These are phyloP conservation scores for Trichoderma asperellum DNA, from an alignment of 2,329 filamentous ascomycete species.

Conservation along the genomic window DNA sequence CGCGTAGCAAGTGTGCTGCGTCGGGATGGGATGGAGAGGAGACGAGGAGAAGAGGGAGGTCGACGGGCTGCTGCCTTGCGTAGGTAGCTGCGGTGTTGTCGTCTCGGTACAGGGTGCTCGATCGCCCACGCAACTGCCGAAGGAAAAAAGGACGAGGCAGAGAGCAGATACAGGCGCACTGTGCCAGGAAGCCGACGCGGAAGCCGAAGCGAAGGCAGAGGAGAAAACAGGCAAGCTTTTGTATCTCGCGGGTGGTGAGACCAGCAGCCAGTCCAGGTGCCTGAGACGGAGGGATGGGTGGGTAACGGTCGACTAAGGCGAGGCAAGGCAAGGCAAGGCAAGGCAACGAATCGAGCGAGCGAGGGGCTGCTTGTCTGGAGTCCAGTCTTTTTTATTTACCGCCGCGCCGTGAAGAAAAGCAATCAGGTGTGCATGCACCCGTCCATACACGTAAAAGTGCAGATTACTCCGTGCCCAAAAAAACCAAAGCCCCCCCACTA, in stretches of 20 bases:
- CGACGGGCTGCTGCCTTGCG: slow-evolving; percentile 16
- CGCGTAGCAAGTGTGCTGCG: not conserved
- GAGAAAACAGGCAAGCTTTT: slow-evolving; percentile 11
- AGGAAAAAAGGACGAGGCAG: not conserved
- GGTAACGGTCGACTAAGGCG: not conserved
- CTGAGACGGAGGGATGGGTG: slow-evolving; percentile 26
- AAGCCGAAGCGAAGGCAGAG: slow-evolving; percentile 14
- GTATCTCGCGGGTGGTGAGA: slow-evolving; percentile 10
- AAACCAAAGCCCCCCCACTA: not conserved
- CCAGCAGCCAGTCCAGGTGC: slow-evolving; percentile 3
- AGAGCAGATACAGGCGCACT: slow-evolving; percentile 11
- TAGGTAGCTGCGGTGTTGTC: slow-evolving; percentile 4
- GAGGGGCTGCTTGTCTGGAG: slow-evolving; percentile 20
- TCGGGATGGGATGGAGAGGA: not conserved
- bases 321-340: slow-evolving; percentile 5
- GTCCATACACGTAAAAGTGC: slow-evolving; percentile 6
- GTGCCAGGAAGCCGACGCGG: slow-evolving; percentile 12
- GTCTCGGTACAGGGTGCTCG: slow-evolving; percentile 21
- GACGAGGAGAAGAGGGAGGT: slow-evolving; percentile 12
- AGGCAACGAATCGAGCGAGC: slow-evolving; percentile 1
- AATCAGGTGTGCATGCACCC: not conserved
- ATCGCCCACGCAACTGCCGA: slow-evolving; percentile 28
- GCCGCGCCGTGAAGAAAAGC: slow-evolving; percentile 14
- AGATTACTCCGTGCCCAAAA: slow-evolving; percentile 4
- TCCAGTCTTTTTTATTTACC: slow-evolving; percentile 17